These are phyloP conservation scores for Closterium sp. DNA, from an alignment of 139 green algal species.

Conservation along the genomic window DNA sequence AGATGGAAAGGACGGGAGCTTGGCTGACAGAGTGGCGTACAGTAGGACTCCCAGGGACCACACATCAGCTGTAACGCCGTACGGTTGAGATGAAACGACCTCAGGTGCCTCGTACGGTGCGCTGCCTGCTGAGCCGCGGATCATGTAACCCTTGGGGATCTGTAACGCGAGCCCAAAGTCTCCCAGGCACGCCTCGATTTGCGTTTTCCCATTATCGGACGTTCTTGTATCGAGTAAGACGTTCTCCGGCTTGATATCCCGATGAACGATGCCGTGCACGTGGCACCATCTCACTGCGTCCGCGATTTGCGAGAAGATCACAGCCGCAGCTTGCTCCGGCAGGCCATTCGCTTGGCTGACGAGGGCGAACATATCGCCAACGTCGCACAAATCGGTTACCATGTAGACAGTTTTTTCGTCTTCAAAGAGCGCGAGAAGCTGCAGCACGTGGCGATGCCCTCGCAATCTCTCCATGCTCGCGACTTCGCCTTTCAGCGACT, in stretches of 20 bases:
- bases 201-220: neutral
- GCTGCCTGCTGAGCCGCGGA: neutral
- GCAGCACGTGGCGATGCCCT: neutral
- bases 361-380: neutral
- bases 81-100: slow-evolving; percentile 5
- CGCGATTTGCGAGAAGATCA: neutral
- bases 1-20: neutral
- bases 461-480: neutral
- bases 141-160: neutral
- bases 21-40: slow-evolving; percentile 21
- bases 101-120: slow-evolving; percentile 15
- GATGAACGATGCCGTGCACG: neutral
- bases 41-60: slow-evolving; percentile 27
- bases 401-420: neutral
- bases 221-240: neutral
- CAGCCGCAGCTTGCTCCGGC: neutral
- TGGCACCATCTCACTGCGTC: neutral
- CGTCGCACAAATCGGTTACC: neutral
- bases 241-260: neutral
- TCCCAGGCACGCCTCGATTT: neutral
- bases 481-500: neutral
- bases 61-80: slow-evolving; percentile 13
- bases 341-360: neutral
- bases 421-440: neutral
- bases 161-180: slow-evolving; percentile 22